These are phyloP conservation scores for Aspergillus niger DNA, from an alignment of 2,329 filamentous ascomycete species.

Conservation along the genomic window DNA sequence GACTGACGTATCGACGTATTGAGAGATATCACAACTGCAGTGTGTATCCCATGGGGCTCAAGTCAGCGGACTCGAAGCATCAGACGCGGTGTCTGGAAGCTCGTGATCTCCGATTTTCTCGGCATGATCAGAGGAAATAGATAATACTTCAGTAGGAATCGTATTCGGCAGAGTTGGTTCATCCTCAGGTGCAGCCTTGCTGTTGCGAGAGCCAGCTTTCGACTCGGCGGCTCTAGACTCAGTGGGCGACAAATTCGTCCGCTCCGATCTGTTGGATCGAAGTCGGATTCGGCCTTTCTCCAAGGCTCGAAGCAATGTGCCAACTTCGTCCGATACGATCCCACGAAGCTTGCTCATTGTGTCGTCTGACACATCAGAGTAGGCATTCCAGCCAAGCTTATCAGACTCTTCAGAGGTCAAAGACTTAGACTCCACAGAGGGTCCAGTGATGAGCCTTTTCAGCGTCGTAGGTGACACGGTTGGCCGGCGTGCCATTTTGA, in stretches of 20 bases:
- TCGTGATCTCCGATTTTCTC: constrained; percentile 23
- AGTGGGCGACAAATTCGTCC: constrained; percentile 34
- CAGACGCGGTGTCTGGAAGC: constrained; percentile 28
- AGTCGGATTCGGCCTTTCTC: constrained; percentile 39
- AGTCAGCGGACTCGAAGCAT: constrained; percentile 25
- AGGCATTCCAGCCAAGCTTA: constrained; percentile 39
- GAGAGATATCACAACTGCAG: constrained; percentile 13
- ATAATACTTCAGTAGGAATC: constrained; percentile 30
- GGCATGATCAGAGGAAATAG: constrained; percentile 16
- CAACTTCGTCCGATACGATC: constrained; percentile 39
- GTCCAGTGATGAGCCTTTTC: constrained; percentile 35
- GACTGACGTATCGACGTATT: neutral
- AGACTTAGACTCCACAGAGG: constrained; percentile 38
- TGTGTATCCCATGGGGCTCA: constrained; percentile 9
- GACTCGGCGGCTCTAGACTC: constrained; percentile 32
- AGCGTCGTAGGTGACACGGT: constrained; percentile 34
- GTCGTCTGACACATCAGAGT: constrained; percentile 41
- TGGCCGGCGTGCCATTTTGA: constrained; percentile 38
- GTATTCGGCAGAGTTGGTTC: constrained; percentile 28
- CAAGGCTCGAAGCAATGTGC: constrained; percentile 36
- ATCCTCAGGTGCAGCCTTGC: constrained; percentile 21
- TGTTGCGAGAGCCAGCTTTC: constrained; percentile 26
- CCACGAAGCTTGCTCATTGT: constrained; percentile 41
- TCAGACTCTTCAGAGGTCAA: constrained; percentile 35
- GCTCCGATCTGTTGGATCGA: constrained; percentile 37